Base-by-base conservation (phyloP, 1,284 basidiomycete genomes). In the Ustilago trichophora region DNA sequence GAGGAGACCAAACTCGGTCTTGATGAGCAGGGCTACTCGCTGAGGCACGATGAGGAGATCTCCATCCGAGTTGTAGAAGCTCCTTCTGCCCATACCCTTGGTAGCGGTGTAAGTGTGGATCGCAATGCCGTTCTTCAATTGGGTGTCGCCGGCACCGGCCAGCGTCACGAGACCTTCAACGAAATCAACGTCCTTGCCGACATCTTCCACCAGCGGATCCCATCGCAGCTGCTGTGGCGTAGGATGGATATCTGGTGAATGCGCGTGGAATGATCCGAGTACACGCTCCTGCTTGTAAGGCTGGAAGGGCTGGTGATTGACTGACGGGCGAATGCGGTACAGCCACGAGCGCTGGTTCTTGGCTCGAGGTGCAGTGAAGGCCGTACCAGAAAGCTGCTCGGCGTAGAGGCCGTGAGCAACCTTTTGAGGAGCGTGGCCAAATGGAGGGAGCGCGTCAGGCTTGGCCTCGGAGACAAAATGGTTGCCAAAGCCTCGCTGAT, bases 21-120 rank as follows among this genome's bases (percentile, higher is more conserved):
- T 87, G 46, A 90, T 85, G 75, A 89, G 87, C 60, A 90, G 78
- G 22, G 87, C 83, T 10, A 88, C 88, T 71, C 86, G 84, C 76
- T 88, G 86, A 5, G 88, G 88, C 7, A 89, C 82, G 67, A 90
- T 87, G 68, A 89, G 80, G 82, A 89, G 85, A 80, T 89, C 88
- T 4, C 88, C 88, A 70, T 89, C 88, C 38, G 85, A 87, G 73
- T 88, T 88, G 75, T 86, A 86, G 78, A 89, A 88, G 10, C 88
- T 87, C 67, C 83, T 85, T 47, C 86, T 87, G 29, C 83, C 85
- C 89, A 90, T 90, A 10, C 86, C 86, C 38, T 84, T 77, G 75
- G 87, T 88, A 16, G 86, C 86, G 3, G 85, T 82, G 76, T 88
- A 90, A 64, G 88, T 83, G 72, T 89, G 88, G 55, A 88, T 70